These are phyloP conservation scores for Exophiala phaeomuriformis DNA, from an alignment of 2,329 filamentous ascomycete species.

Conservation along the genomic window DNA sequence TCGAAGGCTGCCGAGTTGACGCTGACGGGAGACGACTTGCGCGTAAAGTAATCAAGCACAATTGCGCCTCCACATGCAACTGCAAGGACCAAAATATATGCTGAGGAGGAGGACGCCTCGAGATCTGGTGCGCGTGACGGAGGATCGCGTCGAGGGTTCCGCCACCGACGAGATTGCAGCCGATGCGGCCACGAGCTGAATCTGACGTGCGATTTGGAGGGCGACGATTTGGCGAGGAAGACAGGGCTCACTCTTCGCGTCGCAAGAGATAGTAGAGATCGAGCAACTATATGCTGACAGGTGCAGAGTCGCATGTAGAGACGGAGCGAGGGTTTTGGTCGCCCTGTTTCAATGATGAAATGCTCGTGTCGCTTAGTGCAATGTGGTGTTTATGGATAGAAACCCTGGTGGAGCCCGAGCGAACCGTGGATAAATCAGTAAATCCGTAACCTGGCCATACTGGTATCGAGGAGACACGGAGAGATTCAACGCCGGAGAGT, in stretches of 20 bases:
- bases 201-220: not conserved
- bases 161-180: not conserved
- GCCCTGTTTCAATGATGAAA: not conserved
- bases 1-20: slow-evolving; percentile 20
- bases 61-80: slow-evolving; percentile 16
- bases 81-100: slow-evolving; percentile 19
- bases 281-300: slow-evolving; percentile 11
- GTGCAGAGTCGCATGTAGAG: slow-evolving; percentile 18
- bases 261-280: slow-evolving; percentile 2
- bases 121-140: not conserved
- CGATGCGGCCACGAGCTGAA: not conserved
- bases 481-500: too few relatives aligned
- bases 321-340: not conserved
- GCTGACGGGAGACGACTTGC: slow-evolving; percentile 3
- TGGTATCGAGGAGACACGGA: too few relatives aligned
- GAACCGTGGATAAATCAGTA: too few relatives aligned
- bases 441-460: too few relatives aligned
- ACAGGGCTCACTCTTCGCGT: not conserved
- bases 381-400: too few relatives aligned
- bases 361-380: not conserved
- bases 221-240: not conserved
- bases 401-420: too few relatives aligned
- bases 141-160: not conserved
- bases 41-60: slow-evolving; percentile 15
- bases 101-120: slow-evolving; percentile 15